phyloP scores from a whole-genome alignment of 495 filamentous ascomycete species.

The Cryomyces antarcticus region DNA sequence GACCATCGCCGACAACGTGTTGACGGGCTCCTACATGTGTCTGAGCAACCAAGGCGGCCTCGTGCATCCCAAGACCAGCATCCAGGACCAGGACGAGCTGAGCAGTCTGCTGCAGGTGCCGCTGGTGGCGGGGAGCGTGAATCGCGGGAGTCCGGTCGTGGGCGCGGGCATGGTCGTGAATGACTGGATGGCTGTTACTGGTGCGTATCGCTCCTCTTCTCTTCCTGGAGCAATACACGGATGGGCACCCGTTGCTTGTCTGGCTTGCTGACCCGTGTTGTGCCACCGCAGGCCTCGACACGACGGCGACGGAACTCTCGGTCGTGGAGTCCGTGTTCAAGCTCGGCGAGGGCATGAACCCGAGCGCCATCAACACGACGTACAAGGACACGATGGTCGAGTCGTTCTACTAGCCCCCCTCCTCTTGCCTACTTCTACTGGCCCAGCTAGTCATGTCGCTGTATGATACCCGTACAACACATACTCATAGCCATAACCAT shows the following conservation, averaged over 20 bases:
- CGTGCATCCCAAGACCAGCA: slow-evolving; percentile 88
- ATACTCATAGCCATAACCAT: too few species aligned
- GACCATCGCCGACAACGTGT: slow-evolving; percentile 89
- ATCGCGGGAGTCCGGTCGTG: slow-evolving; percentile 81
- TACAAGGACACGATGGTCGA: slow-evolving; percentile 97
- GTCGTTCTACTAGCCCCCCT: slow-evolving; percentile 61
- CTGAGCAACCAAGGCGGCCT: slow-evolving; percentile 92
- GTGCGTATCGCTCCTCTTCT: slow-evolving; percentile 5
- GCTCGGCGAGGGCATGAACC: slow-evolving; percentile 69
- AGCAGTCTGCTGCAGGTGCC: slow-evolving; percentile 85
- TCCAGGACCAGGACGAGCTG: slow-evolving; percentile 96
- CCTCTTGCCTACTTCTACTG: too few species aligned
- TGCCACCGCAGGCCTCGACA: slow-evolving; percentile 42
- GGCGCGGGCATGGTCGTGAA: slow-evolving; percentile 98
- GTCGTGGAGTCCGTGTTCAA: slow-evolving; percentile 92
- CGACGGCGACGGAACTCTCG: slow-evolving; percentile 87
- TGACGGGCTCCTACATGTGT: slow-evolving; percentile 88
- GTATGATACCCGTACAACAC: too few species aligned
- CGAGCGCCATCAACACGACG: slow-evolving; percentile 49
- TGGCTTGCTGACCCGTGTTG: not conserved
- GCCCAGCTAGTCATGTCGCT: too few species aligned
- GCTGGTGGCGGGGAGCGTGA: slow-evolving; percentile 81
- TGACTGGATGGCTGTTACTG: slow-evolving; percentile 93
- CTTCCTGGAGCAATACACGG: not conserved
- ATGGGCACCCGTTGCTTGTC: not conserved